Conservation (phyloP, 768 basidiomycete species). For the Pisolithus sp. region DNA sequence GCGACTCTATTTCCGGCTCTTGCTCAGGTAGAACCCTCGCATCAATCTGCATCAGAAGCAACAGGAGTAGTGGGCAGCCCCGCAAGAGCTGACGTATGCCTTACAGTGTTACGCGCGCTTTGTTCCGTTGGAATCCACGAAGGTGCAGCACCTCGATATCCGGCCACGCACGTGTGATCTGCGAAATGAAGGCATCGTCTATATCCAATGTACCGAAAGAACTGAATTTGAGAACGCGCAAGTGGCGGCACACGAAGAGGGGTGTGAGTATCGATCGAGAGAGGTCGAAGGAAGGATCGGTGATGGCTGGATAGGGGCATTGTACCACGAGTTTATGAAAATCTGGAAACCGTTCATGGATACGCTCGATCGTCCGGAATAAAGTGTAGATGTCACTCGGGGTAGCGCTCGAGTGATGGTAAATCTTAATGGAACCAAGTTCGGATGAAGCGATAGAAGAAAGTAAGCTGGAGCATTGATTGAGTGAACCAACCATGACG, state of each 20-base stretch:
- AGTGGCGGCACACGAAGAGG: constrained; percentile 14
- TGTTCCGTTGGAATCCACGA: constrained; percentile 23
- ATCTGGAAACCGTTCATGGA: not conserved
- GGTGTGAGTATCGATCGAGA: constrained; percentile 19
- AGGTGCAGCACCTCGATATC: constrained; percentile 20
- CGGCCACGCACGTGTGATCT: constrained; percentile 23
- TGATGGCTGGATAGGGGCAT: not conserved
- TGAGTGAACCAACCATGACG: constrained; percentile 18
- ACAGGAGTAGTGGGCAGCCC: constrained; percentile 14
- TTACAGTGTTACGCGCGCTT: constrained; percentile 13
- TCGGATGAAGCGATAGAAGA: constrained; percentile 18
- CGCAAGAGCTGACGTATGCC: constrained; percentile 17
- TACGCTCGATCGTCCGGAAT: constrained; percentile 13
- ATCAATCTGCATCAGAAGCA: constrained; percentile 20
- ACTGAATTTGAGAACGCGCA: constrained; percentile 17
- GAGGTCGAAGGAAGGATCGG: constrained; percentile 16
- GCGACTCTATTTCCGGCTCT: not conserved
- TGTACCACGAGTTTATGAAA: constrained; percentile 12
- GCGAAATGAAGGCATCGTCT: constrained; percentile 20
- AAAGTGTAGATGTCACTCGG: constrained; percentile 15
- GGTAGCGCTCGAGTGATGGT: constrained; percentile 18
- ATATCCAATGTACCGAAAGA: constrained; percentile 24
- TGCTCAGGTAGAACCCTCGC: constrained; percentile 7
- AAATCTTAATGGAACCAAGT: constrained; percentile 17
- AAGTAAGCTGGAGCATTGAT: constrained; percentile 23